Evolutionary conservation across 192 early-diverging fungal species (phyloP).

Genomic region (Backusella luteola): DNA sequence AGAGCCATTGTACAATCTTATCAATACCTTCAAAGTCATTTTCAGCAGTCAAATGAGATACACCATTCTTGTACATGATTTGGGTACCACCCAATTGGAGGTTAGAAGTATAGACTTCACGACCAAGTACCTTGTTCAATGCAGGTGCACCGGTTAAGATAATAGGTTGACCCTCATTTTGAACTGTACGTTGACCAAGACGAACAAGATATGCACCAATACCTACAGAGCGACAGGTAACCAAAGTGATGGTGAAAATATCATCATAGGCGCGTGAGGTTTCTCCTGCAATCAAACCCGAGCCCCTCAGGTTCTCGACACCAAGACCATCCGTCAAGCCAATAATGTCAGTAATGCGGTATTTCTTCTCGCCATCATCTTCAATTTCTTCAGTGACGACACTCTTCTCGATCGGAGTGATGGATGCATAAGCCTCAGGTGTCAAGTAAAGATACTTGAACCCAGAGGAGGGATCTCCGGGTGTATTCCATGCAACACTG

Average conservation of each 20-base stretch:
- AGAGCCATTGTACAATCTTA: conserved; percentile 92
- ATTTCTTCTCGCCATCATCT: conserved; percentile 72
- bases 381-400: conserved; percentile 71
- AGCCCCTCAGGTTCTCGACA: conserved; percentile 95
- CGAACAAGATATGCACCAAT: conserved; percentile 98
- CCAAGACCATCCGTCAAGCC: conserved; percentile 86
- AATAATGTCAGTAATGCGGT: conserved; percentile 84
- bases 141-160: conserved; percentile 96
- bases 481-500: conserved; percentile 84
- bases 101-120: conserved; percentile 97
- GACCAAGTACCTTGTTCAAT: conserved; percentile 96
- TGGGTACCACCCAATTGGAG: conserved; percentile 97
- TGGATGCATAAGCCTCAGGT: conserved; percentile 63
- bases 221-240: conserved; percentile 97
- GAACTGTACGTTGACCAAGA: conserved; percentile 95
- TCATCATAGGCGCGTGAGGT: conserved; percentile 95
- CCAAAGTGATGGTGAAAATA: conserved; percentile 94
- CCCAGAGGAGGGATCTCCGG: conserved; percentile 77
- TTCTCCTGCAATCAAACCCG: conserved; percentile 96
- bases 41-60: conserved; percentile 92
- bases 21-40: conserved; percentile 92
- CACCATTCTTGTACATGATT: conserved; percentile 99
- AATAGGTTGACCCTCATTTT: conserved; percentile 97
- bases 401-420: conserved; percentile 59
- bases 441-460: conserved; percentile 92